Base-by-base conservation (phyloP, 257 asterid genomes). In the Osmanthus fragrans region DNA sequence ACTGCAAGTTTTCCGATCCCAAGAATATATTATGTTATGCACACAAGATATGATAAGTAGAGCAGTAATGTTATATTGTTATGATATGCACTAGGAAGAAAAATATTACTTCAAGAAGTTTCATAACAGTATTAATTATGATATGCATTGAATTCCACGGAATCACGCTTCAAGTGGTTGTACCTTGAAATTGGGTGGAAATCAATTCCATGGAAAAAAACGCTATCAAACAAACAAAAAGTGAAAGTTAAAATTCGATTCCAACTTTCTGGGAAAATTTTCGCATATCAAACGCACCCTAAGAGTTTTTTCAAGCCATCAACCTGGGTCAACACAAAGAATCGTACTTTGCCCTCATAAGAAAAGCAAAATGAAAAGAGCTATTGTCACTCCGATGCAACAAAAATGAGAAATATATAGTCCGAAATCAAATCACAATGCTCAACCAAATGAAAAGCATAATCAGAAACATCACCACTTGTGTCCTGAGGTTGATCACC, bases 401-500 rank as follows among this genome's bases (percentile, higher is more conserved):
- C 40, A 66, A 32, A 70, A 42, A 69, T 33, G 65, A 67, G 60
- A 74, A 34, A 25, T 67, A 70, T 12, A 76, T 13, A n/a, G 39
- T 36, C 16, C 29, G 63, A 74, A 60, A 74, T 58, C 18, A 81
- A 77, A 77, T 75, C 70, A 69, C 70, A 79, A 51, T 51, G 33
- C 32, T 23, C 32, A 60, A 23, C 30, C 4, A 37, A 23, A 40
- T 63, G 54, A 82, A 39, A 74, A 81, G 76, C 73, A 76, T 45
- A 77, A 70, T 76, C 8, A 68, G 58, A 78, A 74, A 76, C 78
- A 54, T 66, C 75, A 90, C 88, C 88, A 79, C 51, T 82, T 81
- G 81, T 89, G 78, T 96, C 96, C 65, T 87, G 92, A 49, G 91
- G 80, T 73, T 89, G 92, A 82, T 91, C 96, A 21, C 73, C 68